Evolutionary conservation across 2,329 filamentous ascomycete species (phyloP).

Genomic region (Calonectria crousiana): DNA sequence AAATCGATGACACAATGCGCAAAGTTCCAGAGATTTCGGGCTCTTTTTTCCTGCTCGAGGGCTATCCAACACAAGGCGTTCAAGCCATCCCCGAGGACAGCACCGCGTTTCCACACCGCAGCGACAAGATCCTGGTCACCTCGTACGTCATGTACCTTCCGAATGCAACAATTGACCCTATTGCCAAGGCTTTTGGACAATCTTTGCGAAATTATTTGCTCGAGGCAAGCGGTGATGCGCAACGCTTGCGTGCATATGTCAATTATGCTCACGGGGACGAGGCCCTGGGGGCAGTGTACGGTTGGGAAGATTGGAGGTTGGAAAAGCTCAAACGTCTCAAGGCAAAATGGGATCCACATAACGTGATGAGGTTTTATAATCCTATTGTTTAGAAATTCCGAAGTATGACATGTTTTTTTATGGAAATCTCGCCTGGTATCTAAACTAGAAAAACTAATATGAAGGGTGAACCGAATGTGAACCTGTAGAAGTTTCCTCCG

Average conservation of each 20-base stretch:
- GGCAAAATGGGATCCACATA: conserved; percentile 58
- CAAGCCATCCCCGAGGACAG: conserved; percentile 8
- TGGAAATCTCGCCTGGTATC: no score
- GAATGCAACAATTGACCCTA: conserved; percentile 18
- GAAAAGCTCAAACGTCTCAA: conserved; percentile 58
- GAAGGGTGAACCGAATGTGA: no score
- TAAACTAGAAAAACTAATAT: no score
- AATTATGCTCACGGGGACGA: conserved; percentile 36
- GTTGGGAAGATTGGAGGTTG: conserved; percentile 53
- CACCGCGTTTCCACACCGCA: conserved; percentile 31
- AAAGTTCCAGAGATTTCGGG: conserved; percentile 29
- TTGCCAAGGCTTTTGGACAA: conserved; percentile 27
- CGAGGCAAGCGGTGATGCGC: conserved; percentile 20
- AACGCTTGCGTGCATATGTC: conserved; percentile 29
- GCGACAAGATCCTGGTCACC: conserved; percentile 27
- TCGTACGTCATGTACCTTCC: conserved; percentile 29
- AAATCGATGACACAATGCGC: conserved; percentile 43
- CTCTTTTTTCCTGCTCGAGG: conserved; percentile 65
- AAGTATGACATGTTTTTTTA: neutral
- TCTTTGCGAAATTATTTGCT: conserved; percentile 20
- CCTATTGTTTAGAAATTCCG: conserved; percentile 29
- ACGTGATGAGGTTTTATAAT: conserved; percentile 42
- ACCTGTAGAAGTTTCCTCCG: no score
- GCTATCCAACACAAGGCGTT: conserved; percentile 52
- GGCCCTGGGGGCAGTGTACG: conserved; percentile 23